Percentiles rank a stretch among this genome's conserved stretches.
Conservation (phyloP, 345 rosid genomes). For the Salix suchowensis region DNA sequence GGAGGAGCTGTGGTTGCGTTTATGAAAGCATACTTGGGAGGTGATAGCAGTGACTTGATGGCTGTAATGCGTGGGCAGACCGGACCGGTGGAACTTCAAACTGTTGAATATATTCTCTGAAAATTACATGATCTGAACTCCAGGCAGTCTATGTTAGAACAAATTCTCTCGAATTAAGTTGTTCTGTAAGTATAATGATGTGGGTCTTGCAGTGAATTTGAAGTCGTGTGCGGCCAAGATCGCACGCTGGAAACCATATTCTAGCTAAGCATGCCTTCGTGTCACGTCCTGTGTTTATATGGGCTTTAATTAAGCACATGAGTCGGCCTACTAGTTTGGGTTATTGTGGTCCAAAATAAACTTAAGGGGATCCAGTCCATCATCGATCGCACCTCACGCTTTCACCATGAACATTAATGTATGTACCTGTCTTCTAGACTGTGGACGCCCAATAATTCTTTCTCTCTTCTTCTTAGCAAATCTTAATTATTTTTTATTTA, state of each 20-base stretch:
- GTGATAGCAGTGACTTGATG: conserved; percentile 44
- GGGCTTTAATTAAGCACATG: background rate
- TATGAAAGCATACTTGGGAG: conserved; percentile 55
- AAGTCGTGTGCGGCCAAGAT: too few species aligned
- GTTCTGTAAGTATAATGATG: background rate
- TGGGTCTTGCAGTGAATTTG: too few species aligned
- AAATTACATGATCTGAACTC: background rate
- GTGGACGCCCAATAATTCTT: too few species aligned
- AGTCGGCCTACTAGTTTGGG: background rate
- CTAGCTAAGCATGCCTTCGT: background rate
- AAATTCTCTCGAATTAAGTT: background rate
- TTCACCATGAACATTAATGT: background rate
- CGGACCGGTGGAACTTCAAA: conserved; percentile 53
- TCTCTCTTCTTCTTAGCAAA: too few species aligned
- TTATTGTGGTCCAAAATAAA: background rate
- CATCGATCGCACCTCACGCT: background rate
- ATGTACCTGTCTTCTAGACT: too few species aligned
- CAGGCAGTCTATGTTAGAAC: too few species aligned
- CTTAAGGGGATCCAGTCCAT: background rate
- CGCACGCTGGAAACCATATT: too few species aligned
- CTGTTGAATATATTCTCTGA: conserved; percentile 34
- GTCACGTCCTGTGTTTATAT: background rate
- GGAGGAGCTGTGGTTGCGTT: conserved; percentile 67
- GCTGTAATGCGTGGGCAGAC: conserved; percentile 49
- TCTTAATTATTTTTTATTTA: too few species aligned